Conservation (phyloP, 2,329 filamentous ascomycete species). For the Aspergillus puulaauensis region DNA sequence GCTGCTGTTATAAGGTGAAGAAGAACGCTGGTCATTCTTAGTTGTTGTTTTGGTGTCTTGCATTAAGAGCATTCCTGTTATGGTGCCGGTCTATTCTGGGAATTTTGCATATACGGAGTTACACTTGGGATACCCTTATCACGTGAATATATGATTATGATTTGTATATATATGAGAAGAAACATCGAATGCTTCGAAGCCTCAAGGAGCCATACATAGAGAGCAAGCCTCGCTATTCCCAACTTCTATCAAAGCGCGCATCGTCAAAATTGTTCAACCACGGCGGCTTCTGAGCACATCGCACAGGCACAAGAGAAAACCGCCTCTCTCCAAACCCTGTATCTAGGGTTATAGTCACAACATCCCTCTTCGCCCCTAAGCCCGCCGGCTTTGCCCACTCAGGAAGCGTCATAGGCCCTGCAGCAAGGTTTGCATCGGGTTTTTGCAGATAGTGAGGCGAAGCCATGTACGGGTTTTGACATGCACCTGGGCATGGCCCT, state of each 20-base stretch:
- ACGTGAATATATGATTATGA: background rate
- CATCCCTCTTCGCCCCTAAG: too few relatives aligned
- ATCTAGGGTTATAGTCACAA: background rate
- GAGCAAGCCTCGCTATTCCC: too few relatives aligned
- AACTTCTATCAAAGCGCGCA: too few relatives aligned
- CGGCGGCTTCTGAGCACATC: too few relatives aligned
- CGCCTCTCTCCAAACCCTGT: background rate
- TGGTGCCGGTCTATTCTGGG: background rate
- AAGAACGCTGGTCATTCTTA: slow-evolving; percentile 1
- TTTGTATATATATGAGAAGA: background rate
- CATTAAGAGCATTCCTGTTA: slow-evolving; percentile 2
- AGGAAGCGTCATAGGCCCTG: background rate
- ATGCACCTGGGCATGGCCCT: background rate
- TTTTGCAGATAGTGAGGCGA: background rate
- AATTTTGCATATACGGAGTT: slow-evolving; percentile 2
- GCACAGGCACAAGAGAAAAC: too few relatives aligned
- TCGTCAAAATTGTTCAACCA: too few relatives aligned
- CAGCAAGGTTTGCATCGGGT: background rate
- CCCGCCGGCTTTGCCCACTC: background rate
- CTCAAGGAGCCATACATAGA: too few relatives aligned
- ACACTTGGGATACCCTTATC: background rate
- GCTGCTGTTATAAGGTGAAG: slow-evolving; percentile 61
- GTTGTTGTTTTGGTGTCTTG: background rate
- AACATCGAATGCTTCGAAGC: too few relatives aligned
- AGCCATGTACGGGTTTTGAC: background rate